These are phyloP conservation scores for Ocimum tenuiflorum DNA, from an alignment of 257 asterid genomes.

Conservation along the genomic window DNA sequence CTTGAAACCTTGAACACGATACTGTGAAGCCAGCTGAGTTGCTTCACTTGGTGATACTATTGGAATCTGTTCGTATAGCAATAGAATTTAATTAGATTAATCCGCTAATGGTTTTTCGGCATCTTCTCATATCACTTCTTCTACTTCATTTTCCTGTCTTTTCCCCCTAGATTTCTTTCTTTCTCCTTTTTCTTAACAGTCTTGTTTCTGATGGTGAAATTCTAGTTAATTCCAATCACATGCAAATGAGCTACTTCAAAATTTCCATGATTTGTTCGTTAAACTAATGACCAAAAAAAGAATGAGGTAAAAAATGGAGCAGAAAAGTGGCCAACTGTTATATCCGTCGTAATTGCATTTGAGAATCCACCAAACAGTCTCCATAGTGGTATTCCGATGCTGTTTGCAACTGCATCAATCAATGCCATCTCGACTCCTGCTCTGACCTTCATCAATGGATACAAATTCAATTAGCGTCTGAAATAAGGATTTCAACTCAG, in stretches of 20 bases:
- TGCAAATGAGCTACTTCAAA: background rate
- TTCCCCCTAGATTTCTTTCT: background rate
- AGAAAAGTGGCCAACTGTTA: slow-evolving; percentile 49
- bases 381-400: slow-evolving; percentile 80
- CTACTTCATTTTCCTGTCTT: background rate
- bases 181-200: background rate
- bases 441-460: slow-evolving; percentile 62
- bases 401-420: slow-evolving; percentile 82
- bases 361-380: slow-evolving; percentile 86
- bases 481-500: background rate
- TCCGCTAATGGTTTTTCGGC: background rate
- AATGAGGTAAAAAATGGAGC: background rate
- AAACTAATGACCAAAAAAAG: background rate
- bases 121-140: background rate
- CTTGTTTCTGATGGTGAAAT: background rate
- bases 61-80: slow-evolving; percentile 53
- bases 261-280: too few species aligned
- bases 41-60: slow-evolving; percentile 77
- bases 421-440: slow-evolving; percentile 96
- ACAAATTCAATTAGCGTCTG: slow-evolving; percentile 22
- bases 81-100: slow-evolving; percentile 9
- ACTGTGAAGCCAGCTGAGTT: slow-evolving; percentile 63
- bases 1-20: slow-evolving; percentile 59
- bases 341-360: slow-evolving; percentile 61
- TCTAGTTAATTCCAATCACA: background rate